Base-by-base conservation (phyloP, 768 basidiomycete genomes). In the Lentinula edodes region DNA sequence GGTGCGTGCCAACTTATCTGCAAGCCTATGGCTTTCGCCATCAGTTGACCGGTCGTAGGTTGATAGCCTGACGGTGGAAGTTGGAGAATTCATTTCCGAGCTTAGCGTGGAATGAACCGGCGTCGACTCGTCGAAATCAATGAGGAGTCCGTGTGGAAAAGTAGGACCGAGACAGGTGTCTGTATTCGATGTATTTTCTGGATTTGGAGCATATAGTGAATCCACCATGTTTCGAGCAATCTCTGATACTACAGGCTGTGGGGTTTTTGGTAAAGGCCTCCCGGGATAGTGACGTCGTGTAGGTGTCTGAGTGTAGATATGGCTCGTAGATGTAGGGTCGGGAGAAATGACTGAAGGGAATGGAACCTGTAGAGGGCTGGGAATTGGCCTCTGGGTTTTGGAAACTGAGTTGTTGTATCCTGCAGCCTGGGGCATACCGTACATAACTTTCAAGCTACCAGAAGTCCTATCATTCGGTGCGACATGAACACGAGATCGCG, bases 201-300 rank as follows among this genome's bases (percentile, higher is more conserved):
- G 65, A 67, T 68, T 63, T 4, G 72, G 65, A 20, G 71, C 73
- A 63, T 74, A 75, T 7, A 71, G 71, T 16, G 78, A 76, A 66
- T 76, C 76, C 9, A 74, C 64, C n/a, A 67, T 62, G 35, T 66
- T 43, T 45, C 67, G 70, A 18, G 67, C 58, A 32, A 66, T 42
- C 8, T 64, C 58, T 4, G 48, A 18, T n/a, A 23, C 15, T 43
- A 39, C 64, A 60, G 58, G 46, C 8, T 74, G 76, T 20, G 79
- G 79, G 15, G 73, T 73, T 20, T 72, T 77, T 6, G 85, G 85
- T n/a, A 87, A 74, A 39, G 85, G 85, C 41, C 85, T 70, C 4
- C 85, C 82, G 28, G 76, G 75, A 66, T 85, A 86, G 67, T 84
- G 84, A 59, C 75, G 79, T 10, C 75, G 71, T 1, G 64, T 56